These are phyloP conservation scores for Pelargonium fulgidum DNA, from an alignment of 441 rosid species.

Conservation along the genomic window DNA sequence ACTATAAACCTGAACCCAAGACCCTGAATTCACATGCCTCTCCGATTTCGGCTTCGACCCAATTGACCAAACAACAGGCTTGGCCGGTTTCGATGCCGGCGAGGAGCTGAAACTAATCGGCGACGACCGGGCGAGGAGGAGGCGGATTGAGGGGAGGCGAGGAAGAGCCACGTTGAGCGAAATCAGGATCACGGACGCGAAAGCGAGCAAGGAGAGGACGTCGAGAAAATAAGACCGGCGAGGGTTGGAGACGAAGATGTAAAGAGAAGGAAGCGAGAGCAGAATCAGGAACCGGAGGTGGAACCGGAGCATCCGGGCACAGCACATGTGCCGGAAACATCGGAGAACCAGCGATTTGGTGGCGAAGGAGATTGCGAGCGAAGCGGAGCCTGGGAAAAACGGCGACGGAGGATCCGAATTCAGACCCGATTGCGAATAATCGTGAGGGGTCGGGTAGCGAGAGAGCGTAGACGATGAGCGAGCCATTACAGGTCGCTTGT, in stretches of 20 bases:
- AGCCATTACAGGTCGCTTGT: conserved; percentile 36
- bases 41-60: conserved; percentile 44
- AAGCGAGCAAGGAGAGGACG: conserved; percentile 34
- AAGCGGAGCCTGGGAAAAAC: neutral
- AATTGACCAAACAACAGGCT: conserved; percentile 55
- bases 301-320: conserved; percentile 30
- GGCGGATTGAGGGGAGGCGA: conserved; percentile 40
- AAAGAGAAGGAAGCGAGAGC: conserved; percentile 43
- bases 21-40: conserved; percentile 37
- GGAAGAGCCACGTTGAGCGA: conserved; percentile 48
- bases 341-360: conserved; percentile 8
- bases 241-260: conserved; percentile 37
- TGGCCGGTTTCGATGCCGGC: conserved; percentile 22
- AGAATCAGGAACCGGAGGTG: conserved; percentile 44
- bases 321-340: conserved; percentile 18
- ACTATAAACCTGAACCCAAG: conserved; percentile 42
- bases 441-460: conserved; percentile 18
- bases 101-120: conserved; percentile 33
- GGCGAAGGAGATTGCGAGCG: conserved; percentile 29
- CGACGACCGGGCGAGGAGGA: conserved; percentile 39
- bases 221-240: conserved; percentile 30
- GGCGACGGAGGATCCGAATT: conserved; percentile 25
- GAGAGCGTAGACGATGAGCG: conserved; percentile 13
- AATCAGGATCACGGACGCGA: conserved; percentile 34
- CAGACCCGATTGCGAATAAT: too few relatives aligned